Percentiles rank a stretch among this genome's conserved stretches.
phyloP scores from a whole-genome alignment of 176 grass and related monocot genomes.

The Cenchrus americanus region DNA sequence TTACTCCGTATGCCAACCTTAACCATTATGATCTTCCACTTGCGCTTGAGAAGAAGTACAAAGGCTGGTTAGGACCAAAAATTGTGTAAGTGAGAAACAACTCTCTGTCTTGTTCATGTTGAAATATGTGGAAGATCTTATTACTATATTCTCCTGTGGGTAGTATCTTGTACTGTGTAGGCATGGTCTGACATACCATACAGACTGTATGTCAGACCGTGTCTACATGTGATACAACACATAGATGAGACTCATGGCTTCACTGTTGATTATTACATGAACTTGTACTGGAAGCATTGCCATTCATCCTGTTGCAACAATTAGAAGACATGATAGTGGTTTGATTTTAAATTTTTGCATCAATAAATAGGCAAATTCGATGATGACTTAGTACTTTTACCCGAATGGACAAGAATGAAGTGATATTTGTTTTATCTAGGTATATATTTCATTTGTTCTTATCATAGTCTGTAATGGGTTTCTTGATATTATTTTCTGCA shows the following conservation, averaged over 20 bases:
- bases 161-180: background rate
- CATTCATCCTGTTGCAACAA: background rate
- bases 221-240: background rate
- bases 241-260: background rate
- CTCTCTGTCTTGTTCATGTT: background rate
- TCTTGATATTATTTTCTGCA: constrained; percentile 32
- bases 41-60: constrained; percentile 71
- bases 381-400: background rate
- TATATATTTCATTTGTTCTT: background rate
- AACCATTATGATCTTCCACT: constrained; percentile 76
- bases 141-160: too few relatives aligned
- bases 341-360: background rate
- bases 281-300: background rate
- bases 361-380: background rate
- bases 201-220: too few relatives aligned
- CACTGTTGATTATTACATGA: constrained; percentile 10
- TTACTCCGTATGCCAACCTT: constrained; percentile 66
- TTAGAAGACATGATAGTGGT: background rate
- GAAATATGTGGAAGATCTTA: background rate
- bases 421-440: background rate
- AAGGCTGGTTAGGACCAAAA: constrained; percentile 70
- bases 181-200: too few relatives aligned
- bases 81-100: constrained; percentile 62
- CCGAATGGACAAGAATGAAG: background rate
- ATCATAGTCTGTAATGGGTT: constrained; percentile 5